Evolutionary conservation across 2,329 filamentous ascomycete genomes (phyloP).

Genomic region (Diaporthe batatas): DNA sequence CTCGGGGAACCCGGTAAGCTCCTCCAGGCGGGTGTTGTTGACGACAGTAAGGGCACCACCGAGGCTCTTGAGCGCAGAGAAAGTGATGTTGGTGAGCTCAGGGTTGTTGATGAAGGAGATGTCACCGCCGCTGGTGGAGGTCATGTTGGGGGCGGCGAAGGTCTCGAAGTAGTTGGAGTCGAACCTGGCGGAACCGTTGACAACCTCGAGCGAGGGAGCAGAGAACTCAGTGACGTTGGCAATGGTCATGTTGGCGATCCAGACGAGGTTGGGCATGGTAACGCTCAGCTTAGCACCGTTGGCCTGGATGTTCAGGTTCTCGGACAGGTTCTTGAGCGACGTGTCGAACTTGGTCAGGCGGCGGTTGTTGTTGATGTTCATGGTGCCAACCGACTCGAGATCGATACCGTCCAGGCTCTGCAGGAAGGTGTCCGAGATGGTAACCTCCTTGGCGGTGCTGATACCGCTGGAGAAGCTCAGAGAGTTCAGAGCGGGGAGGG

Average conservation of each 20-base stretch:
- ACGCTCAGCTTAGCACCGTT: slow-evolving; percentile 82
- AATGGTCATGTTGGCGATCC: slow-evolving; percentile 85
- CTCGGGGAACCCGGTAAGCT: slow-evolving; percentile 75
- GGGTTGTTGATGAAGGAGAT: slow-evolving; percentile 75
- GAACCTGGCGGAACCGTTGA: slow-evolving; percentile 87
- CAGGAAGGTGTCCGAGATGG: slow-evolving; percentile 89
- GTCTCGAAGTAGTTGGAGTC: slow-evolving; percentile 80
- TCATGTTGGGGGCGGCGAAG: slow-evolving; percentile 78
- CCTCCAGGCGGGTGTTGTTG: slow-evolving; percentile 84
- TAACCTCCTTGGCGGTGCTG: slow-evolving; percentile 75
- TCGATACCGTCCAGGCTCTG: slow-evolving; percentile 84
- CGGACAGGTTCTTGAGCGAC: slow-evolving; percentile 81
- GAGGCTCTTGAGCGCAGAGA: slow-evolving; percentile 76
- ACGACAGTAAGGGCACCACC: slow-evolving; percentile 86
- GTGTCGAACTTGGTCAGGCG: slow-evolving; percentile 82
- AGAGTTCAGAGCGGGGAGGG: slow-evolving; percentile 72
- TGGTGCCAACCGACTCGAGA: slow-evolving; percentile 76
- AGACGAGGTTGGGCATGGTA: slow-evolving; percentile 82
- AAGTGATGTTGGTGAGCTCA: slow-evolving; percentile 78
- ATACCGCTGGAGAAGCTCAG: slow-evolving; percentile 68
- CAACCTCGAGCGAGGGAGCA: slow-evolving; percentile 77
- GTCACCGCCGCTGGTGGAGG: slow-evolving; percentile 69
- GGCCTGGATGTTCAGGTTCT: slow-evolving; percentile 78
- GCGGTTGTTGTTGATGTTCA: slow-evolving; percentile 93
- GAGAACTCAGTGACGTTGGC: slow-evolving; percentile 81